Evolutionary conservation across 2,329 filamentous ascomycete genomes (phyloP).

Genomic region (Colletotrichum acutatum): DNA sequence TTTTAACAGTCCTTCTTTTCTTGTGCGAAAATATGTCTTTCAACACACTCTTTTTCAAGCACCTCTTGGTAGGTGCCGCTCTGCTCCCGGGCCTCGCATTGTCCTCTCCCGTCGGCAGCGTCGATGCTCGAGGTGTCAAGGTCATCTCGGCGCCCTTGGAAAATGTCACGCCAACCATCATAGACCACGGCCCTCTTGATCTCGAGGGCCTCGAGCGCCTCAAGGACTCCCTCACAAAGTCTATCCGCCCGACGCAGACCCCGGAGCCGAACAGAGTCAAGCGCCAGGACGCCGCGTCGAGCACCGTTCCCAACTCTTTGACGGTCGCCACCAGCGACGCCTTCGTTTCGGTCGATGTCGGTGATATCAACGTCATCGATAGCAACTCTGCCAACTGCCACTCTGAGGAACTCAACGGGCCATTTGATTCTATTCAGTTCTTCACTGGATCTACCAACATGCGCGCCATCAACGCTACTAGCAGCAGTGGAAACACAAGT

Average conservation of each 20-base stretch:
- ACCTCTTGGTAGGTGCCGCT: background rate
- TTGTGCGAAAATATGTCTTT: background rate
- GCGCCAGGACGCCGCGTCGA: background rate
- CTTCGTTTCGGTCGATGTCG: slow-evolving; percentile 18
- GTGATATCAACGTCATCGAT: slow-evolving; percentile 7
- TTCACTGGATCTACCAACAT: slow-evolving; percentile 22
- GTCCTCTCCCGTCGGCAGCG: slow-evolving; percentile 7
- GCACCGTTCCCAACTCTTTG: background rate
- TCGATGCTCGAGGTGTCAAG: background rate
- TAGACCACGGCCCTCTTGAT: slow-evolving; percentile 16
- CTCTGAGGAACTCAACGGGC: slow-evolving; percentile 12
- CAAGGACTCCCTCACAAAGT: slow-evolving; percentile 1
- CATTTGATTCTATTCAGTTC: slow-evolving; percentile 14
- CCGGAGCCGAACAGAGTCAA: slow-evolving; percentile 2
- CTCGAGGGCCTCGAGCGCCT: slow-evolving; percentile 6
- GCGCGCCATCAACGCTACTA: slow-evolving; percentile 16
- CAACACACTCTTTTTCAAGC: slow-evolving; percentile 1
- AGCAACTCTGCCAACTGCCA: slow-evolving; percentile 1
- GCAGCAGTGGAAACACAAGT: slow-evolving; percentile 10
- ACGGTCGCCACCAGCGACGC: background rate
- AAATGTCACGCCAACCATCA: background rate
- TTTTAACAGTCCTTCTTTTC: background rate
- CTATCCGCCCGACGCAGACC: background rate
- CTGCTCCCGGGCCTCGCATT: background rate
- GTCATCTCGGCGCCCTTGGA: background rate